Conservation (phyloP, 768 basidiomycete species). For the Tylopilus intermedius region DNA sequence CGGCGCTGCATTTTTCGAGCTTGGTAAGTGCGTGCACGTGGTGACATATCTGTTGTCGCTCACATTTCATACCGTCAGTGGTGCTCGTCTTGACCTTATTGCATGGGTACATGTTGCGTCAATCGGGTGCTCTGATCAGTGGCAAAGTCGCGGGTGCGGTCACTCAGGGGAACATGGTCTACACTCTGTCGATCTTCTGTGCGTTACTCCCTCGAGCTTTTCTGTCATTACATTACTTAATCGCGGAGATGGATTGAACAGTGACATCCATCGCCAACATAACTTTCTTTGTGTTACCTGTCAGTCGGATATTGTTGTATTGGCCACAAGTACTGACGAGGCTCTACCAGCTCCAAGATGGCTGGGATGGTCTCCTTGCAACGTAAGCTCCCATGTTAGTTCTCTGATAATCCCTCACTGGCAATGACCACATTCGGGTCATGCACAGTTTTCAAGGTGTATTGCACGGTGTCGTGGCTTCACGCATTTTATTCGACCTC, state of each 20-base stretch:
- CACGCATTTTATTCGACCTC: slow-evolving; percentile 10
- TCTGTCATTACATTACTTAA: background rate
- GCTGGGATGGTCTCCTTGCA: background rate
- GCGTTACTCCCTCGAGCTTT: background rate
- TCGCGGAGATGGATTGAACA: background rate
- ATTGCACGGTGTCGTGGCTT: slow-evolving; percentile 7
- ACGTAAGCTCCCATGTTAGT: background rate
- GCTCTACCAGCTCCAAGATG: background rate
- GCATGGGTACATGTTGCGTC: background rate
- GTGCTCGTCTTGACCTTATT: slow-evolving; percentile 7
- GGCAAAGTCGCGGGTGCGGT: slow-evolving; percentile 1
- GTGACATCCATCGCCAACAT: background rate
- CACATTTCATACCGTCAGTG: background rate
- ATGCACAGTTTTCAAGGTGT: slow-evolving; percentile 8
- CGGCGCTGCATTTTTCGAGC: slow-evolving; percentile 10
- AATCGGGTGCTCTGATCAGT: background rate
- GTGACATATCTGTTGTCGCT: background rate
- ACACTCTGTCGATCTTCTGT: slow-evolving; percentile 9
- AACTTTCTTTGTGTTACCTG: slow-evolving; percentile 1
- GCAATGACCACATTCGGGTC: background rate
- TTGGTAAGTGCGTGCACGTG: slow-evolving; percentile 1
- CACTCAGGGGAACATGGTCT: slow-evolving; percentile 7
- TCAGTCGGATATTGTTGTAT: background rate
- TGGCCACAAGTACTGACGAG: background rate
- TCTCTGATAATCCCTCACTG: background rate